Percentiles rank a stretch among this genome's conserved stretches.
Evolutionary conservation across 352 stramenopile species (phyloP).

Genomic region (Phytophthora idaei): DNA sequence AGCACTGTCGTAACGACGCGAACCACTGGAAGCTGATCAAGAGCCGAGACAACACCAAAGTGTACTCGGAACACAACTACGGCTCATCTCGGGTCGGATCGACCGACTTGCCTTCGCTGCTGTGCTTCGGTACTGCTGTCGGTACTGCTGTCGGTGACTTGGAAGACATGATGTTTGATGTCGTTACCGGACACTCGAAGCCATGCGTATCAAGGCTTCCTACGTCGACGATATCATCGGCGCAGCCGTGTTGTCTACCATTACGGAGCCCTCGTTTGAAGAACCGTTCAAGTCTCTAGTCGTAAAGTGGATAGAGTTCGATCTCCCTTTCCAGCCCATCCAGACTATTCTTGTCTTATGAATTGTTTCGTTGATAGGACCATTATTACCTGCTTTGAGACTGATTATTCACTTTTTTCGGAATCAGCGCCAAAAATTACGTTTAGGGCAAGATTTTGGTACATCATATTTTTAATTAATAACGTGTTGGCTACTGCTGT

Average conservation of each 20-base stretch:
- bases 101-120: slow-evolving; percentile 30
- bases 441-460: no score
- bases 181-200: slow-evolving; percentile 49
- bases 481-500: no score
- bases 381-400: no score
- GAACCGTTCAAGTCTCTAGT: slow-evolving; percentile 59
- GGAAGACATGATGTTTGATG: slow-evolving; percentile 62
- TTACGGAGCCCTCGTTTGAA: slow-evolving; percentile 42
- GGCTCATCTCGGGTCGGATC: slow-evolving; percentile 26
- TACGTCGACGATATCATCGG: slow-evolving; percentile 56
- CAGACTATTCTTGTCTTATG: no score
- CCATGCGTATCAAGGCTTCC: slow-evolving; percentile 54
- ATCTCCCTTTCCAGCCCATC: slow-evolving; percentile 34
- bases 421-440: no score
- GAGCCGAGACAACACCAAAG: slow-evolving; percentile 32
- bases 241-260: slow-evolving; percentile 43
- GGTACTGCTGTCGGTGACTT: slow-evolving; percentile 36
- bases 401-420: no score
- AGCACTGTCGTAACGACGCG: slow-evolving; percentile 29
- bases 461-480: no score
- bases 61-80: slow-evolving; percentile 32
- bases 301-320: slow-evolving; percentile 58
- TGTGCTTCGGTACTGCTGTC: slow-evolving; percentile 45
- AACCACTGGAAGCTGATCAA: slow-evolving; percentile 43
- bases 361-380: no score